Percentiles rank a stretch among this genome's conserved stretches.
These are phyloP conservation scores for Candida adriatica DNA, from an alignment of 805 yeast genomes.

Conservation along the genomic window DNA sequence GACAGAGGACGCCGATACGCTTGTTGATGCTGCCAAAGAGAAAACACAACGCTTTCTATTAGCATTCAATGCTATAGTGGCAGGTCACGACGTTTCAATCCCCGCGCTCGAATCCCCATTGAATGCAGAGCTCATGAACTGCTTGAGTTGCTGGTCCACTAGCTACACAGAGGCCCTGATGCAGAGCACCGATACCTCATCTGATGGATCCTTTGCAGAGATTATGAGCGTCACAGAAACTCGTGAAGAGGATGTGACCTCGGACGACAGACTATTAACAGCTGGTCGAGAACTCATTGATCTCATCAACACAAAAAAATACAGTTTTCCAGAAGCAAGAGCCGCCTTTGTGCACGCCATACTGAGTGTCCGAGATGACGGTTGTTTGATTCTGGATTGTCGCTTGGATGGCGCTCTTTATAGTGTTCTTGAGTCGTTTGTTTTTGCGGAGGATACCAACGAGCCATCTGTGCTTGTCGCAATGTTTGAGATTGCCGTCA, in stretches of 20 bases:
- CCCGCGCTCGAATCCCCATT: constrained; percentile 6
- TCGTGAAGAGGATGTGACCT: constrained; percentile 14
- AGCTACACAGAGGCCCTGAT: constrained; percentile 23
- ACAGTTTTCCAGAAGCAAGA: constrained; percentile 34
- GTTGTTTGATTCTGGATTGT: constrained; percentile 30
- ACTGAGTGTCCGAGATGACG: constrained; percentile 11
- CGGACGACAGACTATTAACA: constrained; percentile 13
- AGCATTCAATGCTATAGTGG: constrained; percentile 4
- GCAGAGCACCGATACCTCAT: constrained; percentile 5
- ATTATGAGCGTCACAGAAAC: constrained; percentile 26
- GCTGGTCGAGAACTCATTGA: constrained; percentile 21
- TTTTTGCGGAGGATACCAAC: constrained; percentile 6
- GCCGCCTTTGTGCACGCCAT: constrained; percentile 24
- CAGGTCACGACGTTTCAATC: constrained; percentile 1
- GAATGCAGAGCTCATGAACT: constrained; percentile 10
- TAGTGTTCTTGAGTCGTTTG: constrained; percentile 9
- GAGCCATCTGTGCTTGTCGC: constrained; percentile 24
- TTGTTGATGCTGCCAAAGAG: not conserved
- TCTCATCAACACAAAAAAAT: constrained; percentile 19
- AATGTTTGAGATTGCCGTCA: constrained; percentile 40
- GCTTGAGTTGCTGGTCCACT: constrained; percentile 19
- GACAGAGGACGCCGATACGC: constrained; percentile 21
- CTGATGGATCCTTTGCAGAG: constrained; percentile 22
- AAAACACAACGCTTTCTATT: constrained; percentile 7
- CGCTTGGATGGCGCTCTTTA: constrained; percentile 29